These are phyloP conservation scores for Lactarius sp. DNA, from an alignment of 768 basidiomycete species.

Conservation along the genomic window DNA sequence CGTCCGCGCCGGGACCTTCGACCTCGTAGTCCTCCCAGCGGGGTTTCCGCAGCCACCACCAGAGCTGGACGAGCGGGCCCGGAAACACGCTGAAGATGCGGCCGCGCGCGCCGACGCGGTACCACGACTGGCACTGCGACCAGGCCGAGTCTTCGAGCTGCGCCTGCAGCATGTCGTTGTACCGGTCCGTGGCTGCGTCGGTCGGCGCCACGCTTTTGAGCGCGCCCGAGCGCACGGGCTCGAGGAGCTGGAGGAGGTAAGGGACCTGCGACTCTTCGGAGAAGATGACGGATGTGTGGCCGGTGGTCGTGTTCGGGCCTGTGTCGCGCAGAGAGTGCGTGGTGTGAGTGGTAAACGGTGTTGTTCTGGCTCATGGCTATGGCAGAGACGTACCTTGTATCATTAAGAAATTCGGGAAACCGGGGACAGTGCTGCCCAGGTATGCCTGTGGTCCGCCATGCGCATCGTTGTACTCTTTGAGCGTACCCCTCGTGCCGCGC, in stretches of 20 bases:
- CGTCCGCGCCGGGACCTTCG: background rate
- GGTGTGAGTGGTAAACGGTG: background rate
- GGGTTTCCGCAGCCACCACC: slow-evolving; percentile 18
- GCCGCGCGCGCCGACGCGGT: slow-evolving; percentile 11
- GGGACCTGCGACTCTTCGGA: slow-evolving; percentile 31
- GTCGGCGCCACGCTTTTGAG: slow-evolving; percentile 17
- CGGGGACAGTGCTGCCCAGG: slow-evolving; percentile 34
- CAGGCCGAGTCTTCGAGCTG: slow-evolving; percentile 13
- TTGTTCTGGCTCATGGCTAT: background rate
- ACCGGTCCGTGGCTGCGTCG: slow-evolving; percentile 15
- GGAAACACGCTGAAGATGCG: slow-evolving; percentile 17
- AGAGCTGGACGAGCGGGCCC: slow-evolving; percentile 16
- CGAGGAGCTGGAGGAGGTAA: slow-evolving; percentile 10
- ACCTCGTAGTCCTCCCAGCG: slow-evolving; percentile 18
- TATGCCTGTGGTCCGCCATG: slow-evolving; percentile 52
- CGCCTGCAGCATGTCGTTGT: slow-evolving; percentile 16
- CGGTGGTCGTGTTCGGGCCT: slow-evolving; percentile 48
- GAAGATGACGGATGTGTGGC: slow-evolving; percentile 54
- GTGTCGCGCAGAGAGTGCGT: background rate
- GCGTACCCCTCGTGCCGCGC: slow-evolving; percentile 30
- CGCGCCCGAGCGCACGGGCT: slow-evolving; percentile 6
- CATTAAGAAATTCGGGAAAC: slow-evolving; percentile 25
- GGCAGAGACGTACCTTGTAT: slow-evolving; percentile 6
- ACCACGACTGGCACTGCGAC: slow-evolving; percentile 22
- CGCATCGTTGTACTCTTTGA: slow-evolving; percentile 42